Conservation (phyloP, 768 basidiomycete genomes). For the Galerina marginata region DNA sequence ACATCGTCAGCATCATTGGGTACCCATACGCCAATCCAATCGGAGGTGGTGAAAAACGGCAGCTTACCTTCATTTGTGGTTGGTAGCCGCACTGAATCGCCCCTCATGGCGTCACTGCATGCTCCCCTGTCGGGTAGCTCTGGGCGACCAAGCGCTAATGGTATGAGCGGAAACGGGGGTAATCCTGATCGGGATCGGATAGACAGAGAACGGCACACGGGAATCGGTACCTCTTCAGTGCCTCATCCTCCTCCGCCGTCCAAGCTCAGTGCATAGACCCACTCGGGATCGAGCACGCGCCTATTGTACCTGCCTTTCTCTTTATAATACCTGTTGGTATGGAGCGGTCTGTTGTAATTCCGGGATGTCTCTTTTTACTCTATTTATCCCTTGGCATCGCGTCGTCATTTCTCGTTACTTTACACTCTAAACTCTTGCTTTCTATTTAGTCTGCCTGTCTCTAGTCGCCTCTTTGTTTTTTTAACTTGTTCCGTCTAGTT, state of each 20-base stretch:
- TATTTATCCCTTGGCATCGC: not conserved
- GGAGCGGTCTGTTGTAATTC: no score
- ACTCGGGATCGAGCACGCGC: constrained; percentile 35
- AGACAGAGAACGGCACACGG: constrained; percentile 32
- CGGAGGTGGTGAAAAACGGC: constrained; percentile 26
- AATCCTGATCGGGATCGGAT: constrained; percentile 34
- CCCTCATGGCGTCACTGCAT: constrained; percentile 33
- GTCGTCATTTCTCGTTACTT: not conserved
- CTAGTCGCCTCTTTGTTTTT: not conserved
- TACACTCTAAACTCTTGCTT: not conserved
- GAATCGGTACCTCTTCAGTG: constrained; percentile 25
- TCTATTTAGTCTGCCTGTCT: not conserved
- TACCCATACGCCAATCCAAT: constrained; percentile 3
- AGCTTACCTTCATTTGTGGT: constrained; percentile 19
- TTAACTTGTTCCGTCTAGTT: not conserved
- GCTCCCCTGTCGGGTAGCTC: constrained; percentile 8
- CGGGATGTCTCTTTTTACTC: no score
- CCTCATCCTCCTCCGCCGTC: constrained; percentile 36
- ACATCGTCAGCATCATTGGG: constrained; percentile 13
- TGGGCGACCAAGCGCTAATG: constrained; percentile 7
- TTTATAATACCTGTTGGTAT: not conserved
- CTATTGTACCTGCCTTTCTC: not conserved
- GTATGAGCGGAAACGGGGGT: constrained; percentile 12
- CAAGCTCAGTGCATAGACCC: constrained; percentile 48
- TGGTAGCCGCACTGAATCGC: constrained; percentile 38